Percentiles rank a stretch among this genome's conserved stretches.
Evolutionary conservation across 2,329 filamentous ascomycete genomes (phyloP).

Genomic region (Colletotrichum australisinense): DNA sequence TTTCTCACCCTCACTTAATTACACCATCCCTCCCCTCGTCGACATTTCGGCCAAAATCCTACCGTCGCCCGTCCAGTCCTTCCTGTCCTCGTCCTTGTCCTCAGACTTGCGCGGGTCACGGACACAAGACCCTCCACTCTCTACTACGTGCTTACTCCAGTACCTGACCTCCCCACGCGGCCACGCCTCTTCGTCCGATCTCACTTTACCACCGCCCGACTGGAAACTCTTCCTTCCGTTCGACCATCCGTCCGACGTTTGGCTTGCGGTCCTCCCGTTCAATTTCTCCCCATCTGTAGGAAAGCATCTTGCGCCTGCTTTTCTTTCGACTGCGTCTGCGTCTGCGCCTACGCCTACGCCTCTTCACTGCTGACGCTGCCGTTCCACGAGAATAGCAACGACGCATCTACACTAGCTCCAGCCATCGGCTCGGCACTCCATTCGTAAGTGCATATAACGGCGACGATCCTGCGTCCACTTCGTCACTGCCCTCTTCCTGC

Average conservation of each 20-base stretch:
- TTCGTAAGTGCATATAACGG: constrained; percentile 26
- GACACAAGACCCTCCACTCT: constrained; percentile 5
- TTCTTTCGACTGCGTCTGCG: constrained; percentile 1
- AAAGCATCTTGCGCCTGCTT: not conserved
- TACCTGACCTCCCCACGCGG: constrained; percentile 11
- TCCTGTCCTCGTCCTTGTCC: constrained; percentile 2
- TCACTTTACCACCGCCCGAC: constrained; percentile 14
- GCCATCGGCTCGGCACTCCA: not conserved
- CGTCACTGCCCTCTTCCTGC: not conserved
- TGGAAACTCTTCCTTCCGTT: constrained; percentile 21
- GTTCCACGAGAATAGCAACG: constrained; percentile 25
- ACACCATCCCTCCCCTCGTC: constrained; percentile 4
- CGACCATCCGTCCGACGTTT: constrained; percentile 31
- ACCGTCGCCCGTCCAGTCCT: not conserved
- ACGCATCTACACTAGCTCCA: not conserved
- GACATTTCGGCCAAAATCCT: constrained; percentile 10
- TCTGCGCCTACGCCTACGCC: not conserved
- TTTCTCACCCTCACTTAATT: constrained; percentile 20
- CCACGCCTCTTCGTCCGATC: constrained; percentile 29
- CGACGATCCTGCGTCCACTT: not conserved
- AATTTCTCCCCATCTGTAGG: not conserved
- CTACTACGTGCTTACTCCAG: too few relatives aligned
- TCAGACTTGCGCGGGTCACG: constrained; percentile 15
- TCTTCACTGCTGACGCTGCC: not conserved
- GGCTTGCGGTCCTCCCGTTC: constrained; percentile 8